phyloP scores from a whole-genome alignment of 2,329 filamentous ascomycete genomes.

The Tetracladium maxilliforme region DNA sequence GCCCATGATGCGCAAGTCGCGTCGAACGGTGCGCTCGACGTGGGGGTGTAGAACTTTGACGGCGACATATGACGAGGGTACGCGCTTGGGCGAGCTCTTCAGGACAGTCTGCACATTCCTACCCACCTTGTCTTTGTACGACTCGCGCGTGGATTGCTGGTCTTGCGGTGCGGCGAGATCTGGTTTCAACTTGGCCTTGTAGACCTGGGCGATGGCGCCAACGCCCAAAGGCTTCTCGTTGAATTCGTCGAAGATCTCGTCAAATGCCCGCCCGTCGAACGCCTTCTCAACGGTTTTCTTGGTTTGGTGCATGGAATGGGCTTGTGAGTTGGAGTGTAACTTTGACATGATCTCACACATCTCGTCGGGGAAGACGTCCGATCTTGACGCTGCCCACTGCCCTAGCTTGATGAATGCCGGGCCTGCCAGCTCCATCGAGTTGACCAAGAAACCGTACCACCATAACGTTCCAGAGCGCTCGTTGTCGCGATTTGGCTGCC shows the following conservation, averaged over 20 bases:
- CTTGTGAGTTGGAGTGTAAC: constrained; percentile 85
- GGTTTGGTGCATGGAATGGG: constrained; percentile 71
- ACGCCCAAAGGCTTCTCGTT: constrained; percentile 80
- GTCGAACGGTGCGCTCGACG: constrained; percentile 78
- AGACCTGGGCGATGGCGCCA: constrained; percentile 93
- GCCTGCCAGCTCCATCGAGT: constrained; percentile 80
- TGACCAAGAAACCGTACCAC: constrained; percentile 88
- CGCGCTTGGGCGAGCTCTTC: constrained; percentile 71
- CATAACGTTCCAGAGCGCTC: constrained; percentile 73
- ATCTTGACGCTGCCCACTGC: constrained; percentile 94
- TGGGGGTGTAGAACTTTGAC: constrained; percentile 91
- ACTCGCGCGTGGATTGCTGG: constrained; percentile 34
- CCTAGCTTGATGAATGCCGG: constrained; percentile 98
- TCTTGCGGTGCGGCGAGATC: constrained; percentile 53
- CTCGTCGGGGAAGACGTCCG: constrained; percentile 89
- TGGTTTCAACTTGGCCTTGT: constrained; percentile 82
- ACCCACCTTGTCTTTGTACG: constrained; percentile 48
- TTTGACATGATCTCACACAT: constrained; percentile 91
- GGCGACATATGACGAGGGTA: constrained; percentile 85
- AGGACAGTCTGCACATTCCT: constrained; percentile 76
- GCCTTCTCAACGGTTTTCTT: constrained; percentile 67
- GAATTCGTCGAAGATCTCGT: constrained; percentile 94
- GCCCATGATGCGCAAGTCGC: constrained; percentile 85
- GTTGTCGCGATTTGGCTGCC: constrained; percentile 48
- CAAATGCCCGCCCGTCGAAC: constrained; percentile 66